phyloP scores from a whole-genome alignment of 352 stramenopile genomes.

The Globisporangium sylvaticum region DNA sequence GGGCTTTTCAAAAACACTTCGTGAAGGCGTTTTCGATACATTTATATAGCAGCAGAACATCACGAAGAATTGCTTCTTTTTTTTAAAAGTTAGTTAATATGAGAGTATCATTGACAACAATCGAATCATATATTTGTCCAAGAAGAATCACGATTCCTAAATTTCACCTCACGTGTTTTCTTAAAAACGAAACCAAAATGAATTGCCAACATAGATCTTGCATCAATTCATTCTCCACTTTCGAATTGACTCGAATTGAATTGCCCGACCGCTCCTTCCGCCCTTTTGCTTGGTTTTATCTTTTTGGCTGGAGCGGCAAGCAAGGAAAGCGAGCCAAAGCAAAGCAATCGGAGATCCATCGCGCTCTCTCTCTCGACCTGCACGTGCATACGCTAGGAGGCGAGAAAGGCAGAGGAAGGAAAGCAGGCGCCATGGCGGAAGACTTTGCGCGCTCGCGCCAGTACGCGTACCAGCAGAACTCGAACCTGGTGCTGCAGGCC shows the following conservation, averaged over 20 bases:
- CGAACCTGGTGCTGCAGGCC: constrained; percentile 92
- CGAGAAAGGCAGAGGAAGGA: background rate
- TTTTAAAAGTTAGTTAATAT: no score
- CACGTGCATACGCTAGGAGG: background rate
- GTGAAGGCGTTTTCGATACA: no score
- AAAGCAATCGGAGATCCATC: background rate
- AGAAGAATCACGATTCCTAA: no score
- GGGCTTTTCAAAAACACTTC: no score
- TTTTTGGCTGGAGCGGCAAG: background rate
- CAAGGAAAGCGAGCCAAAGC: background rate
- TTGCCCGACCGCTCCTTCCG: background rate
- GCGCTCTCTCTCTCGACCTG: no score
- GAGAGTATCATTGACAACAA: no score
- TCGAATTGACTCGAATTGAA: background rate
- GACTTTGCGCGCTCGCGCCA: constrained; percentile 86
- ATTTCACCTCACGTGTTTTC: no score
- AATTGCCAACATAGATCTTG: background rate
- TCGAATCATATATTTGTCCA: no score
- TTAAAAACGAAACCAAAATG: background rate
- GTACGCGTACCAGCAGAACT: constrained; percentile 93
- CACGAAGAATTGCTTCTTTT: no score
- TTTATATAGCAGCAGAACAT: no score
- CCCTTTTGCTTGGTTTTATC: background rate
- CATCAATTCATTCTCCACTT: background rate
- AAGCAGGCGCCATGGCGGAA: constrained; percentile 67